phyloP scores from a whole-genome alignment of 2,329 filamentous ascomycete species.

The Nothomitra cinnamomea region DNA sequence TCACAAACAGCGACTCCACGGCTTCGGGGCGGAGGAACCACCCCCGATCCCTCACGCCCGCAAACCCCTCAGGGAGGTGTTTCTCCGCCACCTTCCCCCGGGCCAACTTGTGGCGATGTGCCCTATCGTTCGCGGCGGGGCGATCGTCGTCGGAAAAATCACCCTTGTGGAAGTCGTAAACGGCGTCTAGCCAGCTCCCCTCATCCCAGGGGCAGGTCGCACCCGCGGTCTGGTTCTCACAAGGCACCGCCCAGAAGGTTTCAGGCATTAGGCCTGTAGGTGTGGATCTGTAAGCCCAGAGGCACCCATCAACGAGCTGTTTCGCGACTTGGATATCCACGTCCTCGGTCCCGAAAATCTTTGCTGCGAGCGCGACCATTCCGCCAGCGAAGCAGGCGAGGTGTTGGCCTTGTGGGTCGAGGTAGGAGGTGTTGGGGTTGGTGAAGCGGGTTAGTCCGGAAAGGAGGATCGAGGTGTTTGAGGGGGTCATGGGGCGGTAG shows the following conservation, averaged over 20 bases:
- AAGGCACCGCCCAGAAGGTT: slow-evolving; percentile 17
- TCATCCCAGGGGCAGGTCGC: slow-evolving; percentile 8
- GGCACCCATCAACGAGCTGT: slow-evolving; percentile 48
- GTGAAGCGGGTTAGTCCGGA: slow-evolving; percentile 16
- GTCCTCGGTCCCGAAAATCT: slow-evolving; percentile 39
- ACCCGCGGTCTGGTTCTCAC: background rate
- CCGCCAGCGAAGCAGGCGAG: slow-evolving; percentile 1
- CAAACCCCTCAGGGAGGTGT: too few species aligned
- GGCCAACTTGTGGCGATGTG: too few species aligned
- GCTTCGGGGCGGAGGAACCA: too few species aligned
- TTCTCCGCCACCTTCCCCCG: too few species aligned
- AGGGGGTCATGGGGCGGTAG: slow-evolving; percentile 26
- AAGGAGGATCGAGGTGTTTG: slow-evolving; percentile 24
- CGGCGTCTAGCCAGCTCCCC: background rate
- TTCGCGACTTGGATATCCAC: slow-evolving; percentile 44
- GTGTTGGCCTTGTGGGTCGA: slow-evolving; percentile 35
- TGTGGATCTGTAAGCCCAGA: slow-evolving; percentile 49
- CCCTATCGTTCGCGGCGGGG: too few species aligned
- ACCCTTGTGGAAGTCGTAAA: background rate
- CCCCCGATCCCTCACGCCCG: too few species aligned
- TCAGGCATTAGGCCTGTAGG: slow-evolving; percentile 51
- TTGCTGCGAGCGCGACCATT: slow-evolving; percentile 31
- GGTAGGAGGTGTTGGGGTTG: slow-evolving; percentile 9
- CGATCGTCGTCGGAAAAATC: too few species aligned
- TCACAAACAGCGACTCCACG: too few species aligned